Conservation (phyloP, 2,329 filamentous ascomycete species). For the Colletotrichum sp. region DNA sequence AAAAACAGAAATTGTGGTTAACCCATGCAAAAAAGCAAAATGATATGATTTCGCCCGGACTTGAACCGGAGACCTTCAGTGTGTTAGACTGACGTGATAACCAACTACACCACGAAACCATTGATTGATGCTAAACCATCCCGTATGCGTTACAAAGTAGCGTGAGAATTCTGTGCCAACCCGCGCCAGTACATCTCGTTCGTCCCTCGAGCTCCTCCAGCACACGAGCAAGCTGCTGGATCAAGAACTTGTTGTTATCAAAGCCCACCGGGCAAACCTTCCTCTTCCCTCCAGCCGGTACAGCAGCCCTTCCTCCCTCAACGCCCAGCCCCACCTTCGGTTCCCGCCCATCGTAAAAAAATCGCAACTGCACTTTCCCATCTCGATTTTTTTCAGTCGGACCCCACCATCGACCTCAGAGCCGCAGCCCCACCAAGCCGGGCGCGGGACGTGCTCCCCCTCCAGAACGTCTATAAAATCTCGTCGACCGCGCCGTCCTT, state of each 20-base stretch:
- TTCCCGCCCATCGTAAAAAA: background rate
- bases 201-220: background rate
- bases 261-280: no score
- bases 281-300: no score
- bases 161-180: rapidly evolving
- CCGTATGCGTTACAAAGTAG: background rate
- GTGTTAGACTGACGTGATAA: constrained; percentile 56
- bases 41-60: constrained; percentile 3
- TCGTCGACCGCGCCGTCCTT: constrained; percentile 27
- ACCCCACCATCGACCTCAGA: background rate
- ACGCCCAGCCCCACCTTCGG: background rate
- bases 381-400: background rate
- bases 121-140: rapidly evolving
- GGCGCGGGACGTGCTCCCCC: background rate
- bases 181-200: background rate
- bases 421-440: background rate
- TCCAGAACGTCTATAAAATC: constrained; percentile 45
- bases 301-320: background rate
- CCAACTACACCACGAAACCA: constrained; percentile 42
- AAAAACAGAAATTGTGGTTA: background rate
- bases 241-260: background rate
- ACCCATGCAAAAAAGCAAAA: background rate
- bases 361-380: background rate
- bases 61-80: constrained; percentile 23
- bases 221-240: background rate